A percentile compares a stretch with the other conserved stretches of the same genome.
Conservation (phyloP, 352 stramenopile genomes). For the Salisapilia sapeloensis region DNA sequence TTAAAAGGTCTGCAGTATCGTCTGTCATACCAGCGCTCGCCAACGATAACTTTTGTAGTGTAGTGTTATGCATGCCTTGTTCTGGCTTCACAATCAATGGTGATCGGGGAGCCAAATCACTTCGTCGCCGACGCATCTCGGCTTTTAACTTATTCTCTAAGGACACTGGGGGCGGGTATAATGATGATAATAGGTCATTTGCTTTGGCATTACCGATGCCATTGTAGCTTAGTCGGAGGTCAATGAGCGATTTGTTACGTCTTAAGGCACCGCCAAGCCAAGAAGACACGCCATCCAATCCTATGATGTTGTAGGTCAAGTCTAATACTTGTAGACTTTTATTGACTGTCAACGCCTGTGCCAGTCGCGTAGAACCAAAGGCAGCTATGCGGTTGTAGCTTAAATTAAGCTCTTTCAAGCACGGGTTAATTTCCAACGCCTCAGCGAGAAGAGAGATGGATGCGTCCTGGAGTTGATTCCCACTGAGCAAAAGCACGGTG, state of each 20-base stretch:
- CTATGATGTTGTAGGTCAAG: constrained; percentile 55
- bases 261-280: constrained; percentile 49
- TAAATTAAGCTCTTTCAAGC: constrained; percentile 30
- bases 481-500: constrained; percentile 30
- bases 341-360: constrained; percentile 25
- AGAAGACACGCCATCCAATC: constrained; percentile 22
- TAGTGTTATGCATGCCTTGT: constrained; percentile 35
- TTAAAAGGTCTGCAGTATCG: constrained; percentile 19
- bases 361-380: constrained; percentile 30
- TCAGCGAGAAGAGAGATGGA: constrained; percentile 27
- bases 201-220: constrained; percentile 33
- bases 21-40: constrained; percentile 42
- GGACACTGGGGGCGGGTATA: constrained; percentile 17
- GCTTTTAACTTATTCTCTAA: constrained; percentile 39
- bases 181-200: constrained; percentile 23
- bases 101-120: constrained; percentile 5
- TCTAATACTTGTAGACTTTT: constrained; percentile 21
- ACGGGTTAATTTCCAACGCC: constrained; percentile 30
- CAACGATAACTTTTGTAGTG: constrained; percentile 30
- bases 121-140: constrained; percentile 12
- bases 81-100: constrained; percentile 6
- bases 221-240: constrained; percentile 56
- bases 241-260: constrained; percentile 19
- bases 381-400: constrained; percentile 53
- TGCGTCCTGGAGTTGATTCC: constrained; percentile 42